A percentile compares a stretch with the other conserved stretches of the same genome.
These are phyloP conservation scores for Trichophyton verrucosum DNA, from an alignment of 2,329 filamentous ascomycete genomes.

Conservation along the genomic window DNA sequence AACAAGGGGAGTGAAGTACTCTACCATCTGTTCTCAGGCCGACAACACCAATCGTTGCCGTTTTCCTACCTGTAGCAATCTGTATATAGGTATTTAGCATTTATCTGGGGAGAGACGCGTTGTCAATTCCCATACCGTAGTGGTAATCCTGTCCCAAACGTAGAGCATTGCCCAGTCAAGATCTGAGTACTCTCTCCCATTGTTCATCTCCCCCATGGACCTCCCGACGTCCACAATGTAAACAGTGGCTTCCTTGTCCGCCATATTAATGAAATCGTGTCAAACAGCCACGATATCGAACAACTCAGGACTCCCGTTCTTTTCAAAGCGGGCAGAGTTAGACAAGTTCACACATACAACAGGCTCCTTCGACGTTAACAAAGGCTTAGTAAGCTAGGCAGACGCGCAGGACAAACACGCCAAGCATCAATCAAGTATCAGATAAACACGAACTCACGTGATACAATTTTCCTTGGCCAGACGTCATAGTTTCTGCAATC, in stretches of 20 bases:
- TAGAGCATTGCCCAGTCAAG: conserved; percentile 85
- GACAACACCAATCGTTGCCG: conserved; percentile 62
- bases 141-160: conserved; percentile 84
- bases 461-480: conserved; percentile 12
- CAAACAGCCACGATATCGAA: neutral
- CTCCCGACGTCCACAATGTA: conserved; percentile 81
- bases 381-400: conserved; percentile 21
- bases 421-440: neutral
- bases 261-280: conserved; percentile 46
- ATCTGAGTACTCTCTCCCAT: conserved; percentile 63
- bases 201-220: conserved; percentile 64
- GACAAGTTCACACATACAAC: neutral
- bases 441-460: conserved; percentile 28
- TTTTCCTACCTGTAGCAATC: conserved; percentile 59
- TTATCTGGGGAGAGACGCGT: neutral
- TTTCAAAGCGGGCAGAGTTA: neutral
- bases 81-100: conserved; percentile 16
- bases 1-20: conserved; percentile 9
- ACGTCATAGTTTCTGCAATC: neutral
- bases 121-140: conserved; percentile 42
- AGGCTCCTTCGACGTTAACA: too few species aligned
- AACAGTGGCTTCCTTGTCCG: conserved; percentile 82
- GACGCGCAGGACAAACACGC: conserved; percentile 32
- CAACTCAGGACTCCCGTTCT: too few species aligned
- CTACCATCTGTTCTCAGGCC: conserved; percentile 63